Percentiles rank a stretch among this genome's conserved stretches.
Evolutionary conservation across 768 basidiomycete genomes (phyloP).

Genomic region (Boletus tomentosulus): DNA sequence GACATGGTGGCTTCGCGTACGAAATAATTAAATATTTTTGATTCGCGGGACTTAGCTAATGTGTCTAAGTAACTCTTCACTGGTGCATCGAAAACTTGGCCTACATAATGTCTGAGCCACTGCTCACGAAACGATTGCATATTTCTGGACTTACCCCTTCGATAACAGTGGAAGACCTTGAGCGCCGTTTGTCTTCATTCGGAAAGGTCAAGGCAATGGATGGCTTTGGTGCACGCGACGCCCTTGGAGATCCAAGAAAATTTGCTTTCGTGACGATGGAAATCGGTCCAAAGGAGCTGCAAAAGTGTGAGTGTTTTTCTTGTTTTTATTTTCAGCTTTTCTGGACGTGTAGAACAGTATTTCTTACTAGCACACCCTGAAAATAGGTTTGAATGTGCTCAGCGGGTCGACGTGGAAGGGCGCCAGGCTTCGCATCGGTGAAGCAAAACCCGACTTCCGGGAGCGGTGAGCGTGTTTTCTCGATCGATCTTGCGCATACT

Average conservation of each 20-base stretch:
- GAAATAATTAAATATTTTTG: not conserved
- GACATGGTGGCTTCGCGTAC: constrained; percentile 26
- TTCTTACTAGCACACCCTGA: not conserved
- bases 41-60: constrained; percentile 1
- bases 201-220: constrained; percentile 67
- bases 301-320: constrained; percentile 51
- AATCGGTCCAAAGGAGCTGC: constrained; percentile 52
- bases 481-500: not conserved
- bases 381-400: constrained; percentile 63
- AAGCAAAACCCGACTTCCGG: constrained; percentile 72
- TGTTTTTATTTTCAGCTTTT: not conserved
- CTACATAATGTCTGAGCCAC: constrained; percentile 13
- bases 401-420: constrained; percentile 88
- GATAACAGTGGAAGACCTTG: constrained; percentile 55
- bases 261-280: constrained; percentile 75
- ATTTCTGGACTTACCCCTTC: constrained; percentile 72
- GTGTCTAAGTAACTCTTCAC: not conserved
- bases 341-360: not conserved
- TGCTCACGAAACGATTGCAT: constrained; percentile 58
- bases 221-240: constrained; percentile 63
- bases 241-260: constrained; percentile 59
- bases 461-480: constrained; percentile 44
- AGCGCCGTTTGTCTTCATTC: constrained; percentile 55
- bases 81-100: no score
- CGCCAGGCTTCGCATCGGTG: constrained; percentile 75